Percentiles rank a stretch among this genome's conserved stretches.
Evolutionary conservation across 441 rosid species (phyloP).

Genomic region (Gossypium armourianum): DNA sequence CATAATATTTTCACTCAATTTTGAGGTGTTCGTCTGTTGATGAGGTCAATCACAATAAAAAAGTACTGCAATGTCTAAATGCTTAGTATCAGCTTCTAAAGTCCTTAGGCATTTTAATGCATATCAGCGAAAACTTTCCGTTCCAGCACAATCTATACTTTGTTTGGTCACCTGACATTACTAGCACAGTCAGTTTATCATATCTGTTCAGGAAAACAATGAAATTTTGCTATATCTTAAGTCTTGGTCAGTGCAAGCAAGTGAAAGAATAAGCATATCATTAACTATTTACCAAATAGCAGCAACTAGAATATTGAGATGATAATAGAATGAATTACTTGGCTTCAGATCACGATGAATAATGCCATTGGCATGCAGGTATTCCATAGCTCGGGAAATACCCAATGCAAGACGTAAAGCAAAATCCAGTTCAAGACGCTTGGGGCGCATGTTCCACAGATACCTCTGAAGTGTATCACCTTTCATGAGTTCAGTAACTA

Average conservation of each 20-base stretch:
- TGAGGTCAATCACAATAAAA: background rate
- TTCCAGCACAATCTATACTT: background rate
- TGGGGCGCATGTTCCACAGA: slow-evolving; percentile 38
- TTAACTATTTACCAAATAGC: background rate
- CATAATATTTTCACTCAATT: background rate
- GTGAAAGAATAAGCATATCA: background rate
- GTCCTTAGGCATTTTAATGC: background rate
- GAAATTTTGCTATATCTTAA: background rate
- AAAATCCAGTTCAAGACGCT: slow-evolving; percentile 26
- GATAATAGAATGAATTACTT: slow-evolving; percentile 17
- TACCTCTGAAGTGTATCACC: slow-evolving; percentile 40
- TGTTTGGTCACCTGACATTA: background rate
- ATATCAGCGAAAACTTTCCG: background rate
- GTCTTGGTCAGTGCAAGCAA: background rate
- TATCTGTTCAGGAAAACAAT: background rate
- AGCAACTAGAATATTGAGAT: background rate
- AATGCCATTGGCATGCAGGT: slow-evolving; percentile 51
- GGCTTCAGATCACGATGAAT: slow-evolving; percentile 71
- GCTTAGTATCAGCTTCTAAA: background rate
- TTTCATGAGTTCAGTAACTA: slow-evolving; percentile 47
- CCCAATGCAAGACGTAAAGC: slow-evolving; percentile 42
- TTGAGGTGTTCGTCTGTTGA: background rate
- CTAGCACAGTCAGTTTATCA: background rate
- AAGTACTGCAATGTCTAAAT: background rate
- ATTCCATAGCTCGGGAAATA: slow-evolving; percentile 57